These are phyloP conservation scores for Melampsora americana DNA, from an alignment of 1,284 basidiomycete species.

Conservation along the genomic window DNA sequence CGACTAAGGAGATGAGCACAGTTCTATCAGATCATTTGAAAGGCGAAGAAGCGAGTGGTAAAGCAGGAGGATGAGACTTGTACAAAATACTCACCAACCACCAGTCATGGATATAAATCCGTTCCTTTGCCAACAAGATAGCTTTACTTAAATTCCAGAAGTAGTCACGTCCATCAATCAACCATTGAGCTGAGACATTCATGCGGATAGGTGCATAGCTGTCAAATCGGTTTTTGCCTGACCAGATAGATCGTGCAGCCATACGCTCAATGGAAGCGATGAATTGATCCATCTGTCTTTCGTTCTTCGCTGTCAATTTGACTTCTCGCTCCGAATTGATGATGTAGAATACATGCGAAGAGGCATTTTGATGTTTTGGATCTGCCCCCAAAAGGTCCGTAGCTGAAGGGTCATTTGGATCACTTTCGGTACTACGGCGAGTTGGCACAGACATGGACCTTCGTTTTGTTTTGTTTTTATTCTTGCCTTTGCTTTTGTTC, in stretches of 20 bases:
- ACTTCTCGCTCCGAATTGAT: slow-evolving; percentile 84
- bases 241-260: slow-evolving; percentile 73
- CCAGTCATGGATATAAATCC: slow-evolving; percentile 80
- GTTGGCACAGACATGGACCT: slow-evolving; percentile 50
- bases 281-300: slow-evolving; percentile 97
- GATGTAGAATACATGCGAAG: slow-evolving; percentile 87
- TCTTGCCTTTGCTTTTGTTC: slow-evolving; percentile 1
- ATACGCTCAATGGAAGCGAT: slow-evolving; percentile 85
- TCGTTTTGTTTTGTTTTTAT: slow-evolving; percentile 9
- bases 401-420: slow-evolving; percentile 50
- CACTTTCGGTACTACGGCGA: slow-evolving; percentile 57
- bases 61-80: slow-evolving; percentile 57
- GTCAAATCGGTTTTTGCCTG: slow-evolving; percentile 77
- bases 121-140: slow-evolving; percentile 81
- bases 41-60: background rate
- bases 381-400: slow-evolving; percentile 47
- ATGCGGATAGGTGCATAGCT: slow-evolving; percentile 90
- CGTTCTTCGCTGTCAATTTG: slow-evolving; percentile 82
- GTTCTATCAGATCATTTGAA: background rate
- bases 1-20: background rate
- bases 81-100: slow-evolving; percentile 64
- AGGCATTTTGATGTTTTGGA: slow-evolving; percentile 51
- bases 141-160: slow-evolving; percentile 97
- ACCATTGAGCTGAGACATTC: slow-evolving; percentile 94
- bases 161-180: slow-evolving; percentile 97